These are phyloP conservation scores for Salix brachista DNA, from an alignment of 345 rosid species.

Conservation along the genomic window DNA sequence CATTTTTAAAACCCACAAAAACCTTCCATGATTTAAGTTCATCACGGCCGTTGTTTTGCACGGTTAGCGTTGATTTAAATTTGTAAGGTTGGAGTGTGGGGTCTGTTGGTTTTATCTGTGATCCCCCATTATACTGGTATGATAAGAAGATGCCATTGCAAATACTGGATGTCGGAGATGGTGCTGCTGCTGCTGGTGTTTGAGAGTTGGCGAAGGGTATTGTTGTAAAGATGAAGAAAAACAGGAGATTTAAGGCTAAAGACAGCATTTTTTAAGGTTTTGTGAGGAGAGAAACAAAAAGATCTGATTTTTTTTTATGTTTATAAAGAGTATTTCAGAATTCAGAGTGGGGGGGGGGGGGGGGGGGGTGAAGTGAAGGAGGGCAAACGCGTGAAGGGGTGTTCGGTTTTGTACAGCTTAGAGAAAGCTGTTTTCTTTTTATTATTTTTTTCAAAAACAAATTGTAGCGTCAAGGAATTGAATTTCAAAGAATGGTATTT, in stretches of 20 bases:
- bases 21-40: constrained; percentile 75
- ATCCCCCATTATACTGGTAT: constrained; percentile 48
- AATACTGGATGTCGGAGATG: constrained; percentile 42
- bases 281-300: no score
- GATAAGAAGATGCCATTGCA: constrained; percentile 78
- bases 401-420: constrained; percentile 1
- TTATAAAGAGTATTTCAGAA: not conserved
- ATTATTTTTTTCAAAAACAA: not conserved
- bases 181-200: constrained; percentile 27
- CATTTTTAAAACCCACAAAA: constrained; percentile 63
- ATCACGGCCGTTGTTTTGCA: constrained; percentile 65
- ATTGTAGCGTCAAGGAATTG: not conserved
- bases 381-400: not conserved
- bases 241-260: constrained; percentile 12
- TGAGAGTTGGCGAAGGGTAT: constrained; percentile 43
- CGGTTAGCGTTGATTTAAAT: constrained; percentile 68
- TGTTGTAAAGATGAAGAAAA: constrained; percentile 1
- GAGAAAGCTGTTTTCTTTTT: constrained; percentile 8
- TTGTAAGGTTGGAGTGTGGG: constrained; percentile 70
- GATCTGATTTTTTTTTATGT: not conserved
- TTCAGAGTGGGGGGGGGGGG: not conserved
- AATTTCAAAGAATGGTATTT: not conserved
- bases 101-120: constrained; percentile 53
- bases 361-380: not conserved
- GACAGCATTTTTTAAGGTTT: constrained; percentile 17